phyloP scores from a whole-genome alignment of 352 stramenopile genomes.

The Saprolegnia diclina region DNA sequence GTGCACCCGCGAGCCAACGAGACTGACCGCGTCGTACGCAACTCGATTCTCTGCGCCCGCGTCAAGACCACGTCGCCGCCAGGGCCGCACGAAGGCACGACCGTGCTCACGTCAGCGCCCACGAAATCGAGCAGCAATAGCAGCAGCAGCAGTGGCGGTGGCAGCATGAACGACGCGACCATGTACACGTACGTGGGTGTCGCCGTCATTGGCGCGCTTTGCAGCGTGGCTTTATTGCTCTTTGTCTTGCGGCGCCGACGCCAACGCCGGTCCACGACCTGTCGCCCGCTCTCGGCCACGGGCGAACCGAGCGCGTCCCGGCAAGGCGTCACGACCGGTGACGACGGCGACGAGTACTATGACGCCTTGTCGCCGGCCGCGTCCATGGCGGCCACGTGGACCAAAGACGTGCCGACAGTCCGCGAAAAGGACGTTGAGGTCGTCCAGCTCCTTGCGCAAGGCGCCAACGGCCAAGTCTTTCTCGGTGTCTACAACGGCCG shows the following conservation, averaged over 20 bases:
- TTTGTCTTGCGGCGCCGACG: background rate
- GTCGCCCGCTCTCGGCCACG: background rate
- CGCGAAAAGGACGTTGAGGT: background rate
- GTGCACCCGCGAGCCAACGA: background rate
- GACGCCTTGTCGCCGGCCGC: background rate
- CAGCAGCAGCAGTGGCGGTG: background rate
- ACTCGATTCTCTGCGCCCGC: background rate
- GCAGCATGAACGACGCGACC: background rate
- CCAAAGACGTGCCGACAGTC: background rate
- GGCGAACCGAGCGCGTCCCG: background rate
- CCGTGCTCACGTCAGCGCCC: background rate
- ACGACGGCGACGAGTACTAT: background rate
- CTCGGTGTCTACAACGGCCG: slow-evolving; percentile 34
- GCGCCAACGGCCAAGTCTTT: slow-evolving; percentile 59
- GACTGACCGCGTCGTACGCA: background rate
- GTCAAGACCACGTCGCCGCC: background rate
- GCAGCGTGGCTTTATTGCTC: background rate
- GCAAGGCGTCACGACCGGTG: background rate
- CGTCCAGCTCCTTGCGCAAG: slow-evolving; percentile 31
- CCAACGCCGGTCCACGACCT: background rate
- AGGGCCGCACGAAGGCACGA: background rate
- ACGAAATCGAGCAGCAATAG: background rate
- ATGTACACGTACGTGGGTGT: background rate
- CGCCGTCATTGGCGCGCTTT: background rate
- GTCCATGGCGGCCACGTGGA: background rate